Percentiles rank a stretch among this genome's conserved stretches.
Conservation (phyloP, 306 rosid species). For the Clitoria ternatea region DNA sequence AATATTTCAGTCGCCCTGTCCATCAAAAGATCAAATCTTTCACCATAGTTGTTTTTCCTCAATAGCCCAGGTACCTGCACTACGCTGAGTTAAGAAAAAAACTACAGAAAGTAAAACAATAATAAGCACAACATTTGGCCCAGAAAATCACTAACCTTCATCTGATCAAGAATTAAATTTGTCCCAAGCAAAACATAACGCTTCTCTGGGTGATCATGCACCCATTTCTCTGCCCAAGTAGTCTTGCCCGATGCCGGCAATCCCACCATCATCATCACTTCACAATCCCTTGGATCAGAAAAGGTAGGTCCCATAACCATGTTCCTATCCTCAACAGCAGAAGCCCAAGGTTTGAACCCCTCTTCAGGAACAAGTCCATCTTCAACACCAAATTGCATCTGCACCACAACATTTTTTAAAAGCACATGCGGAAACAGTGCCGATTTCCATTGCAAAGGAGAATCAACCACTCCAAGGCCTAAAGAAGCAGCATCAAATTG, state of each 20-base stretch:
- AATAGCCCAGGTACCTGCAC: slow-evolving; percentile 48
- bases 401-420: slow-evolving; percentile 51
- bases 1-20: slow-evolving; percentile 44
- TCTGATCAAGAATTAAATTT: slow-evolving; percentile 47
- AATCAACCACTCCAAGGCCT: slow-evolving; percentile 38
- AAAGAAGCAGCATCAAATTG: slow-evolving; percentile 35
- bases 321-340: slow-evolving; percentile 41
- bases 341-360: slow-evolving; percentile 49
- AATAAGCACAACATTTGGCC: background rate
- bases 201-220: slow-evolving; percentile 47
- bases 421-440: slow-evolving; percentile 56
- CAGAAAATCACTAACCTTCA: slow-evolving; percentile 44
- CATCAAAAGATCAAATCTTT: slow-evolving; percentile 53
- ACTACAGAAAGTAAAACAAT: background rate
- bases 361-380: slow-evolving; percentile 50
- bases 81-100: background rate
- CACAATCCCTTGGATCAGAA: slow-evolving; percentile 39
- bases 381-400: slow-evolving; percentile 54
- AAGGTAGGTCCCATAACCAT: slow-evolving; percentile 38
- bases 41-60: slow-evolving; percentile 44
- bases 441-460: slow-evolving; percentile 29
- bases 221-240: slow-evolving; percentile 65
- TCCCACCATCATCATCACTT: slow-evolving; percentile 60
- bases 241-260: slow-evolving; percentile 62
- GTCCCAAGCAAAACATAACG: slow-evolving; percentile 59